A percentile compares a stretch with the other conserved stretches of the same genome.
Conservation (phyloP, 805 yeast genomes). For the Kurtzmaniella fragi region DNA sequence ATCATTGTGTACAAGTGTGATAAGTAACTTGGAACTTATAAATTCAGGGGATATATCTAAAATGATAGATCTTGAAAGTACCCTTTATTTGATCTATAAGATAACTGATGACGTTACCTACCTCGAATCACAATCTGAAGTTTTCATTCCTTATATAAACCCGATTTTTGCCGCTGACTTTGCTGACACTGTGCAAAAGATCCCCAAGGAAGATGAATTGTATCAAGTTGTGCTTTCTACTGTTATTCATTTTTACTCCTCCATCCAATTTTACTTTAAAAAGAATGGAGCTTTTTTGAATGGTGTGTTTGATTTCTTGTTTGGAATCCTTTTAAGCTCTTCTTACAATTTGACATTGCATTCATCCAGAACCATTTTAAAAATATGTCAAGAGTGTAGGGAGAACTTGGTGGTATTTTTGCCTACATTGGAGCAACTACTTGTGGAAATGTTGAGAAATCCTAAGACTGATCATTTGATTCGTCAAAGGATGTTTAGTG, state of each 20-base stretch:
- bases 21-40: neutral
- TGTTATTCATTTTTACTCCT: slow-evolving; percentile 53
- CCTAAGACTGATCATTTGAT: slow-evolving; percentile 37
- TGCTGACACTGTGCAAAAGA: slow-evolving; percentile 13
- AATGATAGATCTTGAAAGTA: slow-evolving; percentile 51
- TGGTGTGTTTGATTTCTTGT: slow-evolving; percentile 51
- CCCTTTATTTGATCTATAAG: slow-evolving; percentile 53
- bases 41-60: slow-evolving; percentile 7
- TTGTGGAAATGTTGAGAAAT: slow-evolving; percentile 43
- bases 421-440: slow-evolving; percentile 44
- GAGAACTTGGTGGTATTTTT: slow-evolving; percentile 34
- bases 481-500: slow-evolving; percentile 55
- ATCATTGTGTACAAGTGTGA: slow-evolving; percentile 34
- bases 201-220: slow-evolving; percentile 5
- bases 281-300: slow-evolving; percentile 44
- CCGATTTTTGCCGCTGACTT: slow-evolving; percentile 18
- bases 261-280: slow-evolving; percentile 57
- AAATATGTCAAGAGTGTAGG: slow-evolving; percentile 53
- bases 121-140: slow-evolving; percentile 20
- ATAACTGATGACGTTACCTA: slow-evolving; percentile 49
- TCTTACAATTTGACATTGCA: slow-evolving; percentile 22
- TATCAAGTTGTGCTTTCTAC: slow-evolving; percentile 27
- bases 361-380: slow-evolving; percentile 50
- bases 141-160: slow-evolving; percentile 20
- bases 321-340: slow-evolving; percentile 31